Conservation (phyloP, 1,284 basidiomycete species). For the Ustilago sp. region DNA sequence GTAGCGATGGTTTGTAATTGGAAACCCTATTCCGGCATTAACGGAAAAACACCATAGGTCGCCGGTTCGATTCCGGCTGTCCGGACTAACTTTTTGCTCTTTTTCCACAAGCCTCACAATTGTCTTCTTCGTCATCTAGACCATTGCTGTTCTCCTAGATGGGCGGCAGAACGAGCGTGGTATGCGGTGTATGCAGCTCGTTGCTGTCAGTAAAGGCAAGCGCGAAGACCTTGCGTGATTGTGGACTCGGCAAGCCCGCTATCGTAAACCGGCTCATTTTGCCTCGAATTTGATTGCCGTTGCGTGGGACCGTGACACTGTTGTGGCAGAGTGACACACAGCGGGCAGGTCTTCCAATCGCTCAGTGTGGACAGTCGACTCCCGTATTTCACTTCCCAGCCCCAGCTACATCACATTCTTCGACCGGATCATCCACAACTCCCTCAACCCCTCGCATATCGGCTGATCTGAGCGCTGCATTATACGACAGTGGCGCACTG, state of each 20-base stretch:
- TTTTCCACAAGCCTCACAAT: background rate
- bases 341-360: background rate
- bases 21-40: slow-evolving; percentile 49
- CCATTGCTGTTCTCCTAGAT: too few relatives aligned
- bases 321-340: background rate
- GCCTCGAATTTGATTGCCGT: slow-evolving; percentile 9
- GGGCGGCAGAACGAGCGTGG: too few relatives aligned
- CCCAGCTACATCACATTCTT: background rate
- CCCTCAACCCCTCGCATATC: background rate
- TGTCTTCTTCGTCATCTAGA: background rate
- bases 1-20: slow-evolving; percentile 60
- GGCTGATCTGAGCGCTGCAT: background rate
- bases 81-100: slow-evolving; percentile 33
- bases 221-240: background rate
- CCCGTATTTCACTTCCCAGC: background rate
- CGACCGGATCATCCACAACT: background rate
- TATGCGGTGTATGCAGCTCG: too few relatives aligned
- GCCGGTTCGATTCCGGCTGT: slow-evolving; percentile 58
- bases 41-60: slow-evolving; percentile 56
- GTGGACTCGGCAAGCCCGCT: background rate
- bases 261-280: background rate
- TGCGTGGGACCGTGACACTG: background rate
- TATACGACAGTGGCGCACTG: background rate
- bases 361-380: background rate
- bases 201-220: too few relatives aligned